Percentiles rank a stretch among this genome's conserved stretches.
Evolutionary conservation across 2,329 filamentous ascomycete species (phyloP).

Genomic region (Domatiomyces globalis): DNA sequence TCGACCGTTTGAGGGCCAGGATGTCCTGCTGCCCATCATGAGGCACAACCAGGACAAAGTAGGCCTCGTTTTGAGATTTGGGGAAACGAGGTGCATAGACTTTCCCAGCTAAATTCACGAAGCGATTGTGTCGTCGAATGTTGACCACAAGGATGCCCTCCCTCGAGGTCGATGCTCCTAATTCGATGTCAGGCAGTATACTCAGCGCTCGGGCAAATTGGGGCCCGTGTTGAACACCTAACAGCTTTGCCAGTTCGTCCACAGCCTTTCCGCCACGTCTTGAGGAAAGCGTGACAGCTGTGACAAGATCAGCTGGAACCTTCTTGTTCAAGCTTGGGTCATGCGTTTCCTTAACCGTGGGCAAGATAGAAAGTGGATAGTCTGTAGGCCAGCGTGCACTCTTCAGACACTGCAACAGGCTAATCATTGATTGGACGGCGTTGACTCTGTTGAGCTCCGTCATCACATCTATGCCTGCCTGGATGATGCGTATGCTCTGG

Average conservation of each 20-base stretch:
- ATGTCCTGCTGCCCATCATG: constrained; percentile 48
- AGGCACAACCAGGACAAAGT: constrained; percentile 62
- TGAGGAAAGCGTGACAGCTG: constrained; percentile 13
- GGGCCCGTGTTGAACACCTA: constrained; percentile 14
- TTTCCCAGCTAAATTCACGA: constrained; percentile 47
- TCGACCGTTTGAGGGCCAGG: constrained; percentile 70
- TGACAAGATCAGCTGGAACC: constrained; percentile 16
- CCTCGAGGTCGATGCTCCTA: constrained; percentile 14
- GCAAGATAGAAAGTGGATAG: constrained; percentile 62
- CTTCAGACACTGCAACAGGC: constrained; percentile 81
- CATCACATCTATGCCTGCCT: constrained; percentile 85
- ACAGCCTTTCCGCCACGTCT: constrained; percentile 13
- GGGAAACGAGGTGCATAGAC: constrained; percentile 84
- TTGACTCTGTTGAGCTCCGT: constrained; percentile 69
- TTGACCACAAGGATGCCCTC: constrained; percentile 14
- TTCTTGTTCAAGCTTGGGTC: constrained; percentile 12
- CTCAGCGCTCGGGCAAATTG: constrained; percentile 40
- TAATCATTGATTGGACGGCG: constrained; percentile 68
- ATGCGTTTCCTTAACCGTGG: constrained; percentile 43
- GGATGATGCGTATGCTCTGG: constrained; percentile 91
- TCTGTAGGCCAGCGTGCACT: constrained; percentile 82
- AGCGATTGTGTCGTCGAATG: constrained; percentile 11
- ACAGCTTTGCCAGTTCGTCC: constrained; percentile 17
- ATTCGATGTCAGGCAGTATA: constrained; percentile 11
- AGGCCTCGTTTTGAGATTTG: constrained; percentile 88